Conservation (phyloP, 768 basidiomycete species). For the Suillus subalutaceus region DNA sequence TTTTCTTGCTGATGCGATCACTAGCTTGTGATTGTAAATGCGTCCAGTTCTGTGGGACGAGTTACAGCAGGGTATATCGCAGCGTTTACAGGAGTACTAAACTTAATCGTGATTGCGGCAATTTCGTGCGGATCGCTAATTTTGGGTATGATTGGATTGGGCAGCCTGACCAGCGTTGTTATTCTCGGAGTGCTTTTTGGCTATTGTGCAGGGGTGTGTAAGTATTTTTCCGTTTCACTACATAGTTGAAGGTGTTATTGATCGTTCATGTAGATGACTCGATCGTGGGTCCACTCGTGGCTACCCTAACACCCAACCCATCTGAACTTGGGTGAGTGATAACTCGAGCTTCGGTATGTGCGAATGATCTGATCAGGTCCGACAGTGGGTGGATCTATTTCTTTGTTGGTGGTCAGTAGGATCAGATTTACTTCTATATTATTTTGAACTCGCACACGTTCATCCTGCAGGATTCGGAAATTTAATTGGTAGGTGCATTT, state of each 20-base stretch:
- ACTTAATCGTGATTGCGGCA: not conserved
- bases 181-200: not conserved
- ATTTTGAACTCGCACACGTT: not conserved
- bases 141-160: not conserved
- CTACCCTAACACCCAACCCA: no score
- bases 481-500: not conserved
- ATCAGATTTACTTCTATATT: not conserved
- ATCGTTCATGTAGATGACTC: not conserved
- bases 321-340: no score
- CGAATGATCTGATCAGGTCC: not conserved
- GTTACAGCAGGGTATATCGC: not conserved
- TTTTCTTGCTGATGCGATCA: not conserved
- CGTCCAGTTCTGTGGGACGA: not conserved
- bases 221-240: not conserved
- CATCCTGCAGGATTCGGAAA: not conserved
- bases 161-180: not conserved
- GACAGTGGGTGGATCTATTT: not conserved
- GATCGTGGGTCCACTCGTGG: no score
- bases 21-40: conserved; percentile 1
- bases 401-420: not conserved
- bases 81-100: not conserved
- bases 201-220: not conserved
- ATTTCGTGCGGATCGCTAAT: not conserved
- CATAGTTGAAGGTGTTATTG: not conserved
- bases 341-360: no score